These are phyloP conservation scores for Dactylis glomerata DNA, from an alignment of 176 grass and related monocot species.

Conservation along the genomic window DNA sequence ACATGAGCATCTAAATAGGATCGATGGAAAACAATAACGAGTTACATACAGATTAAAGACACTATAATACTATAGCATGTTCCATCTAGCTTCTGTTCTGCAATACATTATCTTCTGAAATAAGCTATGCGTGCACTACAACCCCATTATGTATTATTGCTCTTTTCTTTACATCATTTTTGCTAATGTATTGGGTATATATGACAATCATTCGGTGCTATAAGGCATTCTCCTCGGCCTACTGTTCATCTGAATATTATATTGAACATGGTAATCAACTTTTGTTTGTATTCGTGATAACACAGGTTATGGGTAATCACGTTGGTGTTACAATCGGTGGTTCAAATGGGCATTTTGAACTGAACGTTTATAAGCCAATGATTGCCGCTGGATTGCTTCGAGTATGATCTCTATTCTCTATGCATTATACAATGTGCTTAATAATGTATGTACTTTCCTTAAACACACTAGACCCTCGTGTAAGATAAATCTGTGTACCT, in stretches of 20 bases:
- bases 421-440: background rate
- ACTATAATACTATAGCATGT: background rate
- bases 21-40: background rate
- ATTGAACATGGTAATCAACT: background rate
- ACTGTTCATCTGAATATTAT: background rate
- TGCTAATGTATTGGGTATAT: background rate
- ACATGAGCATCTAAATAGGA: conserved; percentile 9
- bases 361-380: conserved; percentile 95
- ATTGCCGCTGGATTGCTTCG: conserved; percentile 87
- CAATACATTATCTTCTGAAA: background rate
- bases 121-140: background rate
- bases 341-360: conserved; percentile 91
- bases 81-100: background rate
- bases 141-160: background rate
- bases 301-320: conserved; percentile 94
- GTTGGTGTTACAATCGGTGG: conserved; percentile 87
- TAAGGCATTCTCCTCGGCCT: background rate
- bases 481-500: background rate
- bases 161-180: background rate
- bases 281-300: conserved; percentile 11
- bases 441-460: background rate
- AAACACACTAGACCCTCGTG: background rate
- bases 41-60: background rate
- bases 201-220: background rate
- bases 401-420: conserved; percentile 46